Evolutionary conservation across 1,284 basidiomycete species (phyloP), one percentile per base, ranked within the genome.

Genomic region (Irpex sp.): DNA sequence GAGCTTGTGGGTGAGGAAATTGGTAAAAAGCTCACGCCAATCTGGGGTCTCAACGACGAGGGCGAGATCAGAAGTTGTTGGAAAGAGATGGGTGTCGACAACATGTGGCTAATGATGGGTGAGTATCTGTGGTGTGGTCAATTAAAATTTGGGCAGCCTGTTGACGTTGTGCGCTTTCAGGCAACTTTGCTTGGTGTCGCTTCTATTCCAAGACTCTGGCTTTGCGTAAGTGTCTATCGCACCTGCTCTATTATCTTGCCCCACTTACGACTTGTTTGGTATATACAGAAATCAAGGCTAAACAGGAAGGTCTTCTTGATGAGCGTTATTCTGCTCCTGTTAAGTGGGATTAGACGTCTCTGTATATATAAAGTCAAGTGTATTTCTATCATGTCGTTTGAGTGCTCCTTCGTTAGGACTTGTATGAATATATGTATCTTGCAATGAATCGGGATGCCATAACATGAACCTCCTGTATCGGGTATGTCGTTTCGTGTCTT

Each of bases 201-300:
- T 79, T 78, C 73, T 68, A 77, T 65, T 79, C 78, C 7, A 79
- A 77, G 69, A 73, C 73, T 61, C 49, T 80, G 9, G 78, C 78
- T 21, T 69, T 79, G 48, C 78, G 77, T 79, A 66, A 61, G 78
- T 74, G 2, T 17, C 44, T 38, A 37, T 15, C 47, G 2, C n/a
- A 0, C 34, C 3, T 13, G 36, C 47, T 49, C 19, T 31, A 15
- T 51, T 17, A 48, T 13, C 26, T 17, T 26, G 9, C n/a, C 47
- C 7, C 17, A 6, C 9, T 11, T 3, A 13, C 19, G 6, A n/a
- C n/a, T 49, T 8, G 37, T 13, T 51, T 17, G 34, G 38, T n/a
- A 17, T 19, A 17, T 37, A 21, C 64, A 70, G 69, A 71, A 47
- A 71, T 70, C 64, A 70, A 71, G 54, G 70, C 70, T 5, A 69